These are phyloP conservation scores for Marasmius fiardii DNA, from an alignment of 1,284 basidiomycete species.

Conservation along the genomic window DNA sequence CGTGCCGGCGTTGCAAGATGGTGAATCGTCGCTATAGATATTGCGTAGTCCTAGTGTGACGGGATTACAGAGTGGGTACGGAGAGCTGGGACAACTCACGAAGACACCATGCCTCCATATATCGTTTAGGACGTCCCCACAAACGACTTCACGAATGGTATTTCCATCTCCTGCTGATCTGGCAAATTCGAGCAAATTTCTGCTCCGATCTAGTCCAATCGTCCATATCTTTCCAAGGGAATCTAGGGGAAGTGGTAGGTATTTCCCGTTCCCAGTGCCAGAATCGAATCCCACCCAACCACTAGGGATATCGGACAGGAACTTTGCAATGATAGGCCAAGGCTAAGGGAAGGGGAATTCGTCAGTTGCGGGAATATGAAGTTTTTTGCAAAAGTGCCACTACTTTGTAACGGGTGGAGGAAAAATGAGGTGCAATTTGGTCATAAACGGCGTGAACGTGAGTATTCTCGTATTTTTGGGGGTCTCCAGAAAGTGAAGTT, in stretches of 20 bases:
- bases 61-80: neutral
- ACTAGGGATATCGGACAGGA: slow-evolving; percentile 71
- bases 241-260: slow-evolving; percentile 69
- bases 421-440: slow-evolving; percentile 89
- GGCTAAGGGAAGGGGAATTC: slow-evolving; percentile 55
- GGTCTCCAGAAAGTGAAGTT: slow-evolving; percentile 40
- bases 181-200: slow-evolving; percentile 77
- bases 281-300: slow-evolving; percentile 90
- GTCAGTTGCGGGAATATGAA: slow-evolving; percentile 7
- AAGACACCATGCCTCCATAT: slow-evolving; percentile 76
- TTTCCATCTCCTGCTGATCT: slow-evolving; percentile 48
- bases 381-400: neutral
- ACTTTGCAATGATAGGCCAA: slow-evolving; percentile 90
- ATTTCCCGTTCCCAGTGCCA: slow-evolving; percentile 98
- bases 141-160: slow-evolving; percentile 65
- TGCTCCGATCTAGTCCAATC: slow-evolving; percentile 81
- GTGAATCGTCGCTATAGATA: slow-evolving; percentile 94
- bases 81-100: slow-evolving; percentile 44
- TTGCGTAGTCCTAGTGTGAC: slow-evolving; percentile 77
- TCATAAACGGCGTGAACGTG: slow-evolving; percentile 90
- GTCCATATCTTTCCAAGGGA: slow-evolving; percentile 62
- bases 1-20: slow-evolving; percentile 82
- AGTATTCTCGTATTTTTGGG: slow-evolving; percentile 60
- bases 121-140: slow-evolving; percentile 67
- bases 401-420: slow-evolving; percentile 92